Evolutionary conservation across 208 protist species (phyloP), one percentile per base, ranked within the genome.

Genomic region (Leishmania lainsoni): DNA sequence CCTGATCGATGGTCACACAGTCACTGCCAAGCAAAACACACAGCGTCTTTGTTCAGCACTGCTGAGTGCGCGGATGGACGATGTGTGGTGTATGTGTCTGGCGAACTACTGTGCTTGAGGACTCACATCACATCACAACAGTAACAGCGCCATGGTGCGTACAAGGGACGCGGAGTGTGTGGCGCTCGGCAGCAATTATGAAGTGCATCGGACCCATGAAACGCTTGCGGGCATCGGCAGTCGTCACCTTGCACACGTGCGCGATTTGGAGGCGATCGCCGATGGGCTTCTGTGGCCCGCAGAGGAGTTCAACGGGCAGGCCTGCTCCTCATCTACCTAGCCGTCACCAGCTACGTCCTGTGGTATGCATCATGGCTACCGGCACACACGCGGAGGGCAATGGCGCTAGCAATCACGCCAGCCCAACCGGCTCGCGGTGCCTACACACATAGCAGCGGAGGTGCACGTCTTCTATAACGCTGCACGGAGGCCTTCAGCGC

Each of bases 301-400:
- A 9, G 75, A 68, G 49, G 22, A 58, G n/a, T 12, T 69, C 20
- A 20, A 78, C 16, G 22, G 59, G 42, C 45, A 58, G 59, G 59
- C 35, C 49, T 54, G 14, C 66, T 70, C 58, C 75, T 78, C 32
- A 58, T 35, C 42, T 78, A 78, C 42, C 75, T 68, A 16, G 29
- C 59, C 16, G 59, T 70, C 42, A 70, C 75, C 26, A 22, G 58
- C 58, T 78, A 39, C 59, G 58, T 26, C 39, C 32, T 70, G 29
- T 49, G 63, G 6, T 48, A 59, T 69, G 75, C 75, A 61, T 52
- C 59, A n/a, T 32, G 75, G 75, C 75, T 78, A 20, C 75, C 42
- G 42, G 45, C 75, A 63, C 59, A 56, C 35, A 52, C 35, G 35
- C n/a, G 32, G 32, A 32, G n/a, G 59, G 59, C n/a, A 16, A 65